Base-by-base conservation (phyloP, 192 early-diverging fungal species). In the Chytriomyces sp. region DNA sequence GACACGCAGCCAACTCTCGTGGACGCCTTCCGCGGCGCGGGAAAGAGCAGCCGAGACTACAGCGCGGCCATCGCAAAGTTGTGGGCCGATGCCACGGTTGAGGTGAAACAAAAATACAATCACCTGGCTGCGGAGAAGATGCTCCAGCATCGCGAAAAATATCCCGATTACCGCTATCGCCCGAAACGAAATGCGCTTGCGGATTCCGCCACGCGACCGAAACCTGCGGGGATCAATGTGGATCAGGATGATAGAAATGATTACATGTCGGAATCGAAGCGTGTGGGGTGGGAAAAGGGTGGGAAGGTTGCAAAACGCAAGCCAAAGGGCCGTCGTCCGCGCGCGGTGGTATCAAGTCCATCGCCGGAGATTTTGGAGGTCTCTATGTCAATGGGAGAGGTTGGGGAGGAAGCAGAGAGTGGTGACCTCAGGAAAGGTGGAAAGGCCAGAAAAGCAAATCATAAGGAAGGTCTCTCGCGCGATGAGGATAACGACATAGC, bases 1-100 rank as follows among this genome's bases (percentile, higher is more conserved):
- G 55, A 60, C 30, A 72, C 59, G 6, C 70, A 72, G 44, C 56
- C 56, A 14, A 40, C 33, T 14, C 58, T 72, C 40, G 70, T 72
- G 39, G 31, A 32, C n/a, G 5, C 6, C 44, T 26, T 8, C 22
- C n/a, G 25, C 2, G 66, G 66, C 49, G 26, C 32, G 33, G 66
- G 66, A 3, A 68, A 68, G 28, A 32, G 25, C n/a, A 33, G 26
- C 52, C 66, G 66, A 30, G 66, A 68, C 66, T 68, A 56, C 33
- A 33, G 26, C 22, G 26, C 19, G 12, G 7, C 32, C 28, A 32
- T 68, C 26, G 66, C 36, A 25, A 22, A 33, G n/a, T 56, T 68
- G 66, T 68, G 66, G 66, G 49, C 44, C 2, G 66, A 53, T 10
- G 66, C 12, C 12, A 33, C 66, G 7, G 52, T 10, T 22, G 52